Base-by-base conservation (phyloP, 2,329 filamentous ascomycete species). In the Penicillium griseofulvum region DNA sequence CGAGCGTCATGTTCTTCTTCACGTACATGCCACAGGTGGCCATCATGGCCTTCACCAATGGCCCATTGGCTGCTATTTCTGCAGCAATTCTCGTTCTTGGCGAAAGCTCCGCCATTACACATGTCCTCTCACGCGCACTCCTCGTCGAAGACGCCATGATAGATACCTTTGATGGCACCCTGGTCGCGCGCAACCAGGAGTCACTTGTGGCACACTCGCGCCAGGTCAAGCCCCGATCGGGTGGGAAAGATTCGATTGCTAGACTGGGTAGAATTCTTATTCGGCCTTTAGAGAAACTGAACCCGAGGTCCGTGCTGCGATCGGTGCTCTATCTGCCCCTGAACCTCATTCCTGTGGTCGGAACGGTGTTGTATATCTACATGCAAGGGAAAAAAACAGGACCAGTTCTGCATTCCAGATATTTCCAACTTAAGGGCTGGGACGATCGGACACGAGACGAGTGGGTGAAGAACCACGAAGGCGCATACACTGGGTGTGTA, bases 381-480 rank as follows among this genome's bases (percentile, higher is more conserved):
- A 71, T 95, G 16, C 91, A 96, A 73, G 88, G 87, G 73, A 73
- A 72, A 65, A 78, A 77, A 55, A 70, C 76, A 26, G 84, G 81
- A 2, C 83, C 84, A 38, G 76, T 76, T 0, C 78, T 79, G 36
- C 81, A 84, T 67, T 70, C 73, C 4, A 72, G 94, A 75, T 97
- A 96, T 75, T 97, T 96, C 72, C 90, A 96, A 77, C 81, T 97
- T 58, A 97, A 97, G 77, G 83, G 84, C 45, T 96, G 91, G 90
- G 83, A 83, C 41, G 74, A 79, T 28, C 77, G 78, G 11, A 83
- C 90, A 72, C 83, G 80, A 65, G 80, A 84, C 44, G 80, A 86
- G 46, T 95, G 87, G 81, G 77, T 96, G 22, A 79, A 86, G 62
- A 79, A 84, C 66, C 84, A 91, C 62, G 81, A 83, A 54, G 90